Evolutionary conservation across 352 stramenopile species (phyloP).

Genomic region (Pilasporangium apinafurcum): DNA sequence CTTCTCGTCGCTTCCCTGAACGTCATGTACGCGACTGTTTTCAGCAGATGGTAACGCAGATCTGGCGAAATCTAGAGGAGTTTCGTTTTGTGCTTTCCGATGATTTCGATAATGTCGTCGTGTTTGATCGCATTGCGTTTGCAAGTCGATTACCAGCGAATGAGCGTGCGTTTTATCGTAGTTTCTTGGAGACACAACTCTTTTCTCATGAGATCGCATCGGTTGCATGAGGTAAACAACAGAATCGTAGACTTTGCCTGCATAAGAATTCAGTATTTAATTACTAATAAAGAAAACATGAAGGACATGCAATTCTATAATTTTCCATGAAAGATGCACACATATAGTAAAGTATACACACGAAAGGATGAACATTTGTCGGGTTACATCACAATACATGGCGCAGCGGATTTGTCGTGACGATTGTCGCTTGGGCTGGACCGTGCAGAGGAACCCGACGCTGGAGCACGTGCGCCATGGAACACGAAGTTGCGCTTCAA

Average conservation of each 20-base stretch:
- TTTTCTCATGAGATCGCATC: slow-evolving; percentile 83
- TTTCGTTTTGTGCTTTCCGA: slow-evolving; percentile 83
- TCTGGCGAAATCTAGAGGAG: slow-evolving; percentile 57
- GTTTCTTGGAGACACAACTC: slow-evolving; percentile 81
- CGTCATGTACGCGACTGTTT: slow-evolving; percentile 56
- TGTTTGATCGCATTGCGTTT: slow-evolving; percentile 78
- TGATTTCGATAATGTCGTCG: slow-evolving; percentile 83
- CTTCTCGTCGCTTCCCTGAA: slow-evolving; percentile 45
- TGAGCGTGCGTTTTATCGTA: slow-evolving; percentile 68
- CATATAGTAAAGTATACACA: background rate
- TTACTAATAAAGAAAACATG: no score
- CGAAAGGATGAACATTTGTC: background rate
- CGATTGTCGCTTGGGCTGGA: slow-evolving; percentile 7
- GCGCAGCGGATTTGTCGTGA: slow-evolving; percentile 5
- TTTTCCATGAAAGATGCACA: no score
- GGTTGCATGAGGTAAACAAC: slow-evolving; percentile 20
- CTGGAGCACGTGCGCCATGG: slow-evolving; percentile 9
- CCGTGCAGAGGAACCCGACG: background rate
- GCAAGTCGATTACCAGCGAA: slow-evolving; percentile 34
- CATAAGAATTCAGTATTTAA: no score
- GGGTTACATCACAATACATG: slow-evolving; percentile 11
- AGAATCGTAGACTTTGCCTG: no score
- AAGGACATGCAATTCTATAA: no score
- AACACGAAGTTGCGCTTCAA: slow-evolving; percentile 81
- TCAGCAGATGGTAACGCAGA: slow-evolving; percentile 31